Percentiles rank a stretch among this genome's conserved stretches.
phyloP scores from a whole-genome alignment of 345 rosid genomes.

The Pelargonium nanum region DNA sequence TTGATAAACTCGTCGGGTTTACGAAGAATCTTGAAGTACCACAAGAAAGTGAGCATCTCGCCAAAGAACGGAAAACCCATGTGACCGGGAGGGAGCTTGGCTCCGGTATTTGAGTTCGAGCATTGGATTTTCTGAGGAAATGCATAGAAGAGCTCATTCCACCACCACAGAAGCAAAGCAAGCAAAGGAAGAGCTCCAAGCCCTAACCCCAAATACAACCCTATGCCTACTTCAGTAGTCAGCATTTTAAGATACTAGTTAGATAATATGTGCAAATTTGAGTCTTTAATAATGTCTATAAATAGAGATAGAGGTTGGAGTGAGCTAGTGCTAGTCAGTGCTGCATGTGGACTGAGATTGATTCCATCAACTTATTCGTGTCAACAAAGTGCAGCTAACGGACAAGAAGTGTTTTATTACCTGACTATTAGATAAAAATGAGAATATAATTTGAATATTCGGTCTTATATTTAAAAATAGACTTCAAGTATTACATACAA shows the following conservation, averaged over 20 bases:
- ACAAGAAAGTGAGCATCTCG: slow-evolving; percentile 27
- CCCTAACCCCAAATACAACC: slow-evolving; percentile 10
- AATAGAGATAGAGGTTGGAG: too few species aligned
- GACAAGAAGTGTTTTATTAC: too few species aligned
- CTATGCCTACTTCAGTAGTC: slow-evolving; percentile 1
- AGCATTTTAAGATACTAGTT: neutral
- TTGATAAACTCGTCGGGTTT: slow-evolving; percentile 34
- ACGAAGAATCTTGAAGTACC: slow-evolving; percentile 22
- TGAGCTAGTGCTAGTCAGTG: too few species aligned
- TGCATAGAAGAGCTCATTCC: slow-evolving; percentile 32
- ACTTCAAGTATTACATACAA: too few species aligned
- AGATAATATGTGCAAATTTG: too few species aligned
- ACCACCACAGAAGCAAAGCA: slow-evolving; percentile 25
- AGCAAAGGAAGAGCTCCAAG: slow-evolving; percentile 17
- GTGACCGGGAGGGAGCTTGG: slow-evolving; percentile 24
- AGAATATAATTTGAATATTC: too few species aligned
- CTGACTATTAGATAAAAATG: too few species aligned
- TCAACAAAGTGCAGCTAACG: too few species aligned
- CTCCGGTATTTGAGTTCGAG: slow-evolving; percentile 1
- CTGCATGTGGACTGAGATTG: too few species aligned
- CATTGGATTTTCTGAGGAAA: slow-evolving; percentile 10
- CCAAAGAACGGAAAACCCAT: slow-evolving; percentile 31
- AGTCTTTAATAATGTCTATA: too few species aligned
- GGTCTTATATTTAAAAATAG: too few species aligned
- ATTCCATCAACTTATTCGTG: too few species aligned